Conservation (phyloP, 2,329 filamentous ascomycete genomes). For the Conoideocrella luteorostrata region DNA sequence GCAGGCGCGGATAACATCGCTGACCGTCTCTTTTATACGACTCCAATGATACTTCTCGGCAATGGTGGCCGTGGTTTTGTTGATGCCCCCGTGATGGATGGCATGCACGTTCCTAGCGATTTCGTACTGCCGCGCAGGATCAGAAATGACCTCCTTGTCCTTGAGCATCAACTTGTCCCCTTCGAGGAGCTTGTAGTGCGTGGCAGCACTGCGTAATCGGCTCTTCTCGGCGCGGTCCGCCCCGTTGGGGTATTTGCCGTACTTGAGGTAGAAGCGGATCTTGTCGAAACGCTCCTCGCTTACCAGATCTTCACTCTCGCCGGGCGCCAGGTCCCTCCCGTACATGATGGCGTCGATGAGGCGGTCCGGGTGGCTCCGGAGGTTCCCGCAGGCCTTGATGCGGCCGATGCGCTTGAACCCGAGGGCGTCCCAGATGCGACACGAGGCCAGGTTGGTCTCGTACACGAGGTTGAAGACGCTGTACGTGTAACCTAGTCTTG, state of each 20-base stretch:
- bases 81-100: slow-evolving; percentile 81
- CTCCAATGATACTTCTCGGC: slow-evolving; percentile 96
- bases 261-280: slow-evolving; percentile 95
- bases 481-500: slow-evolving; percentile 79
- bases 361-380: slow-evolving; percentile 62
- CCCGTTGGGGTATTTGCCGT: slow-evolving; percentile 85
- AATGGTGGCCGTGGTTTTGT: slow-evolving; percentile 93
- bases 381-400: slow-evolving; percentile 64
- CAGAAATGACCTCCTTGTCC: slow-evolving; percentile 92
- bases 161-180: slow-evolving; percentile 89
- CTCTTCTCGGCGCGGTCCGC: slow-evolving; percentile 95
- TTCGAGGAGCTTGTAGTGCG: slow-evolving; percentile 81
- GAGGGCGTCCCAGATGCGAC: slow-evolving; percentile 84
- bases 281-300: slow-evolving; percentile 98
- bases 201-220: slow-evolving; percentile 84
- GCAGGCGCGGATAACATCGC: slow-evolving; percentile 88
- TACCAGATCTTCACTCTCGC: slow-evolving; percentile 72
- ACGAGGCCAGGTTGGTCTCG: slow-evolving; percentile 86
- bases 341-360: slow-evolving; percentile 73
- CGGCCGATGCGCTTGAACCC: slow-evolving; percentile 89
- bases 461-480: slow-evolving; percentile 93
- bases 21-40: slow-evolving; percentile 94
- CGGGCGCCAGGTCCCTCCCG: slow-evolving; percentile 54
- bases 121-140: slow-evolving; percentile 83
- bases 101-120: slow-evolving; percentile 75